Evolutionary conservation across 108 stramenopile species (phyloP), one percentile per base, ranked within the genome.

Genomic region (Cyclotella choctawhatcheeana): DNA sequence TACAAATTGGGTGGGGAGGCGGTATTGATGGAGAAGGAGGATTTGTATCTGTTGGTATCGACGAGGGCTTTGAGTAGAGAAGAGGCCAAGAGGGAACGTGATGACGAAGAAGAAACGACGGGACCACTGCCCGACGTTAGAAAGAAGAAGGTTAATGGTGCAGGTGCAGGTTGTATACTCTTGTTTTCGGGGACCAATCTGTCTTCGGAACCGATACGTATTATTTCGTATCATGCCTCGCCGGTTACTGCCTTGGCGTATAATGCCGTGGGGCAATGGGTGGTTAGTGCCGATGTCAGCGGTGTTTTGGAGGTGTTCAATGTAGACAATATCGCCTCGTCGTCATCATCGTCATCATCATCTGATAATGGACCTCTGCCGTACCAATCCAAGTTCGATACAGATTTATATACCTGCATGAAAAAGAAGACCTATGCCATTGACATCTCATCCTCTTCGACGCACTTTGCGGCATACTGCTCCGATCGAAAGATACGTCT

Each of bases 261-360:
- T 67, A 80, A 92, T 73, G 51, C 71, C 12, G 27, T 50, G 35
- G 82, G 75, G 54, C 85, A 85, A 44, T 85, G 83, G 45, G 83
- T 93, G 24, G 63, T 98, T 8, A 89, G 89, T 55, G 83, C 75
- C 21, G 99, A 99, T 83, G 77, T 71, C 25, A 81, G 75, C 52
- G 99, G 99, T 17, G 82, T 96, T n/a, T 35, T 99, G 10, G 99
- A 98, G 81, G 76, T 95, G 65, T 98, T 97, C 98, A 83, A 90
- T 44, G 61, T 63, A n/a, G 5, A 3, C 16, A 44, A 72, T 37
- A 54, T 34, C 27, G n/a, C 43, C 43, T 17, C 64, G 7, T 20
- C 40, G 33, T 26, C 12, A 35, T 17, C 64, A 6, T 20, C 40
- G 33, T 26, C 12, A 35, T 20, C 5, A 7, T 24, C 14, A 32